Evolutionary conservation across 495 filamentous ascomycete genomes (phyloP).

Genomic region (Talaromyces wortmannii): DNA sequence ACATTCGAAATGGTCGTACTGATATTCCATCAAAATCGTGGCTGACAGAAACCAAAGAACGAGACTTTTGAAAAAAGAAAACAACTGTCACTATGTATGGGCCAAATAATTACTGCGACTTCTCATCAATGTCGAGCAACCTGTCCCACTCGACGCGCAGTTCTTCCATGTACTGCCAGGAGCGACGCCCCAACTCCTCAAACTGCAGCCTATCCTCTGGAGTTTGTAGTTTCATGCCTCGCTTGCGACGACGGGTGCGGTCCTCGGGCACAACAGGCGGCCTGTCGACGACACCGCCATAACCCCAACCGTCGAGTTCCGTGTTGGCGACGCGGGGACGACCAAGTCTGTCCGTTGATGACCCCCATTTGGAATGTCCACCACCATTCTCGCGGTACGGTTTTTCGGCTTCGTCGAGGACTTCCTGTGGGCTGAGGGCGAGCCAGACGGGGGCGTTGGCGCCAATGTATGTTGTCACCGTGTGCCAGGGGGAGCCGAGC

Average conservation of each 20-base stretch:
- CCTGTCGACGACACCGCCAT: conserved; percentile 60
- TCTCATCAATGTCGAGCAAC: conserved; percentile 33
- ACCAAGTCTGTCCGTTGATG: conserved; percentile 52
- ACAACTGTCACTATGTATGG: neutral
- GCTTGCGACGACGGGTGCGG: conserved; percentile 44
- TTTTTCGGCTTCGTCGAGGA: conserved; percentile 55
- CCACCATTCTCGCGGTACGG: conserved; percentile 31
- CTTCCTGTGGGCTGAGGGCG: conserved; percentile 58
- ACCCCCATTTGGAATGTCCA: conserved; percentile 79
- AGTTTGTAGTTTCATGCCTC: conserved; percentile 51
- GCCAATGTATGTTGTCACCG: conserved; percentile 65
- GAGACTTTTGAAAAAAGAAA: too few species aligned
- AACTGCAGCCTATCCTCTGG: conserved; percentile 61
- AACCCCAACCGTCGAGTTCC: conserved; percentile 81
- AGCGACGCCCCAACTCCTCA: conserved; percentile 62
- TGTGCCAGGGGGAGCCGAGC: conserved; percentile 85
- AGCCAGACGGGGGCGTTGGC: conserved; percentile 73
- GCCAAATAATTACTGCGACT: neutral
- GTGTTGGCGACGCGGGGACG: conserved; percentile 53
- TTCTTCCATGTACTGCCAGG: conserved; percentile 82
- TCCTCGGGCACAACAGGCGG: conserved; percentile 34
- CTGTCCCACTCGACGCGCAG: conserved; percentile 73
- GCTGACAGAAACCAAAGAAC: too few species aligned
- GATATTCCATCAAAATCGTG: too few species aligned
- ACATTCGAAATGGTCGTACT: too few species aligned